Percentiles rank a stretch among this genome's conserved stretches.
phyloP scores from a whole-genome alignment of 495 filamentous ascomycete species.

The Hypoxylon lenormandii region DNA sequence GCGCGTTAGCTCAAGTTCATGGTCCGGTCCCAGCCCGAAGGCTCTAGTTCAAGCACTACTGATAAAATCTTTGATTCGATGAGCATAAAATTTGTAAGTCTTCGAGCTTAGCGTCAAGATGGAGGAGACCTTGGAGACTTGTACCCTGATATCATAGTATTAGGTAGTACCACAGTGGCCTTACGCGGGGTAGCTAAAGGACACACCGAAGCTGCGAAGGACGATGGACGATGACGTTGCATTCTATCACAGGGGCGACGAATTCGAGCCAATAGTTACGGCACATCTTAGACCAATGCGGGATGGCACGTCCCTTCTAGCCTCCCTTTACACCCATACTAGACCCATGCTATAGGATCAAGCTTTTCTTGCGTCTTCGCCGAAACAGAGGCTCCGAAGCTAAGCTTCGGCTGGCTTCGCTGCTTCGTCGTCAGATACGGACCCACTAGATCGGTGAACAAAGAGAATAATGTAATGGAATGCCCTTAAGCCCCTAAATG shows the following conservation, averaged over 20 bases:
- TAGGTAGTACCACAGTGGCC: background rate
- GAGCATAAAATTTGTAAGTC: too few relatives aligned
- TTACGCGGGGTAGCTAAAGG: slow-evolving; percentile 16
- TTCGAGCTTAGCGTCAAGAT: too few relatives aligned
- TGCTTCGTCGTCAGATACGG: background rate
- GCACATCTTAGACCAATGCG: slow-evolving; percentile 7
- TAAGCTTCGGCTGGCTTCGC: slow-evolving; percentile 22
- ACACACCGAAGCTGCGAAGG: too few relatives aligned
- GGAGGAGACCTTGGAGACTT: too few relatives aligned
- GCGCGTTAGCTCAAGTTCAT: too few relatives aligned
- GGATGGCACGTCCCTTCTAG: background rate
- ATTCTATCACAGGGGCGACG: background rate
- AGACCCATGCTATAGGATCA: slow-evolving; percentile 15
- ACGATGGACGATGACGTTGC: slow-evolving; percentile 20
- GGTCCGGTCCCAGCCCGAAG: too few relatives aligned
- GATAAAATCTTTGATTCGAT: too few relatives aligned
- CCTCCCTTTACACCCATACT: background rate
- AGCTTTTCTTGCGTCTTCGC: slow-evolving; percentile 15
- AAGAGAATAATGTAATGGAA: slow-evolving; percentile 38
- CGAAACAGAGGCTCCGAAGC: slow-evolving; percentile 25
- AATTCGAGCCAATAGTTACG: background rate
- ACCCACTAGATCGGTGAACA: slow-evolving; percentile 30
- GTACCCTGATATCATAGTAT: too few relatives aligned
- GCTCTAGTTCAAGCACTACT: too few relatives aligned
- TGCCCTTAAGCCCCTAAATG: background rate